These are phyloP conservation scores for Talaromyces sp. DNA, from an alignment of 2,329 filamentous ascomycete species.

Conservation along the genomic window DNA sequence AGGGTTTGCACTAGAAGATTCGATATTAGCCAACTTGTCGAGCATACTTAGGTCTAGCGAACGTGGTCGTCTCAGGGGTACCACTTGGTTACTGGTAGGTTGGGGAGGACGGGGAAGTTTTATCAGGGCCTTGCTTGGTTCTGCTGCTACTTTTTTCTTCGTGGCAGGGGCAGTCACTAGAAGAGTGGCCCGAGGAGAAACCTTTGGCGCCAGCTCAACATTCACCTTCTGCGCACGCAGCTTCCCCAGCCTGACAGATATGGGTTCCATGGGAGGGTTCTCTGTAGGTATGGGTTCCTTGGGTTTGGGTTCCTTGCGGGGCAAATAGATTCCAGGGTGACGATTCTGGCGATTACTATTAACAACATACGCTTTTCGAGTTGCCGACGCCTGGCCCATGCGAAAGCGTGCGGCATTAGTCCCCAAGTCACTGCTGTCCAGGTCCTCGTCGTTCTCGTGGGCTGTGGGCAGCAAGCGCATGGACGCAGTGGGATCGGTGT, in stretches of 20 bases:
- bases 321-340: neutral
- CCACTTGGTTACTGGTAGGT: neutral
- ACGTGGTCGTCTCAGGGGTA: neutral
- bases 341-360: neutral
- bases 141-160: neutral
- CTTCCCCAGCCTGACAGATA: neutral
- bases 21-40: constrained; percentile 9
- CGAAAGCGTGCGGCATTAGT: constrained; percentile 21
- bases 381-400: constrained; percentile 20
- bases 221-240: neutral
- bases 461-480: constrained; percentile 42
- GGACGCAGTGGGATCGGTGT: constrained; percentile 28
- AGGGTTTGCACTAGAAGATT: constrained; percentile 8
- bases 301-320: neutral
- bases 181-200: neutral
- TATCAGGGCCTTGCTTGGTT: neutral
- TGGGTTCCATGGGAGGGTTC: neutral
- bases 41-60: constrained; percentile 8
- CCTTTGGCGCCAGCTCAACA: neutral
- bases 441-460: constrained; percentile 29
- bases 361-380: constrained; percentile 33
- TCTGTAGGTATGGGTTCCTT: neutral
- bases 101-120: constrained; percentile 5
- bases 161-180: neutral
- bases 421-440: constrained; percentile 20